Conservation (phyloP, 2,329 filamentous ascomycete species). For the Leptographium flavum region DNA sequence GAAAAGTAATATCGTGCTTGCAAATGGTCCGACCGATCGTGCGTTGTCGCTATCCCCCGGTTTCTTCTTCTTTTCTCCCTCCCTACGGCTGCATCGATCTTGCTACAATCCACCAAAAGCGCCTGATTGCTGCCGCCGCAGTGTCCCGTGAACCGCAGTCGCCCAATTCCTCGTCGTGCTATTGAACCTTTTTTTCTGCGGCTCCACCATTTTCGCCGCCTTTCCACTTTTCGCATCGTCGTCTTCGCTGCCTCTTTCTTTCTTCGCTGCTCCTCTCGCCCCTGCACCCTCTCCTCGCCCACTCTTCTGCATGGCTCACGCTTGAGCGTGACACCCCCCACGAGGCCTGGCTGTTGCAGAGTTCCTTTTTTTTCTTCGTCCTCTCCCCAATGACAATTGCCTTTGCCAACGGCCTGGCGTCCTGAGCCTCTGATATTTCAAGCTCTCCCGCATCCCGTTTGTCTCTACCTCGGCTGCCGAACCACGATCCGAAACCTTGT, state of each 20-base stretch:
- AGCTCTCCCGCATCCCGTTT: constrained; percentile 4
- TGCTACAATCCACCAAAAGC: background rate
- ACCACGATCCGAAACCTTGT: background rate
- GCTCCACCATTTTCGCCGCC: background rate
- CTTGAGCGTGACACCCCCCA: background rate
- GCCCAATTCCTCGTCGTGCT: background rate
- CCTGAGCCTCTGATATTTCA: constrained; percentile 9
- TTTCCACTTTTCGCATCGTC: background rate
- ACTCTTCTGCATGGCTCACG: background rate
- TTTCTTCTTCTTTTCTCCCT: background rate
- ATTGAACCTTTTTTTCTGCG: background rate
- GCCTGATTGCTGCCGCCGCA: background rate
- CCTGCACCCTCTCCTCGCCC: background rate
- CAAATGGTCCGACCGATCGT: constrained; percentile 1
- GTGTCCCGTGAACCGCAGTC: background rate
- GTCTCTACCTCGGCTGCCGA: background rate
- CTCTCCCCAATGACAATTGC: background rate
- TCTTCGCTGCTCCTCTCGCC: background rate
- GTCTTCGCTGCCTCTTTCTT: background rate
- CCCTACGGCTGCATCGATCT: background rate
- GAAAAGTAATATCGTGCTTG: background rate
- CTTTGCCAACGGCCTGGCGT: constrained; percentile 1
- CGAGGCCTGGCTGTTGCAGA: background rate
- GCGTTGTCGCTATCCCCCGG: background rate
- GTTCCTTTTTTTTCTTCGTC: background rate